Base-by-base conservation (phyloP, 768 basidiomycete genomes). In the Tylopilus rubrobrunneus region DNA sequence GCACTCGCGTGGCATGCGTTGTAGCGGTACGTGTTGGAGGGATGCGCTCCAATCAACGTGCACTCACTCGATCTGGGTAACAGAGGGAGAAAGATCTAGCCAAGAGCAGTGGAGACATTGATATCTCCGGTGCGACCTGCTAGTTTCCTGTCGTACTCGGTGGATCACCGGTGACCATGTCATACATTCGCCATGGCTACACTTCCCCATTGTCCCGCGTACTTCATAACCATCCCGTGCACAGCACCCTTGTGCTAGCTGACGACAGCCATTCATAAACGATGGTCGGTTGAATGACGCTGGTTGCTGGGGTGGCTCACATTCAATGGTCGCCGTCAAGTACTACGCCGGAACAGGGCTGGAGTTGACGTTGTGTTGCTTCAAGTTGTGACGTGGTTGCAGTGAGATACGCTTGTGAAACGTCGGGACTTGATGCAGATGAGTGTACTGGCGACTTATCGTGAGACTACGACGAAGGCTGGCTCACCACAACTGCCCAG, bases 271-370 rank as follows among this genome's bases (percentile, higher is more conserved):
- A 56, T 37, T 28, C 41, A 45, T 15, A n/a, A 31, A 5, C 34
- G 31, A 42, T 44, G 48, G 49, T 33, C 29, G 39, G 45, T 51
- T 15, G 53, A 44, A 56, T 47, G 53, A 52, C 21, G 47, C 53
- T 36, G 41, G 41, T 39, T 36, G 10, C 33, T 3, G 2, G 36
- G 21, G 49, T 60, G 53, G 53, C 53, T 56, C 58, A 60, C 48
- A 41, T 48, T 55, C 1, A 37, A 29, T 51, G 48, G 19, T 27
- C 48, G 4, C 6, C 6, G n/a, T 44, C 31, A 40, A 53, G 43
- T 23, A 33, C 15, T 39, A 33, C 19, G 40, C 33, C 31, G 28
- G 23, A 21, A 9, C 21, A 37, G 6, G 9, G 14, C 4, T 36
- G 14, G 34, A 14, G 4, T 19, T 17, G 34, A 14, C 15, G 34